Evolutionary conservation across 495 filamentous ascomycete species (phyloP), one percentile per base, ranked within the genome.

Genomic region (Aspergillus avenaceus): DNA sequence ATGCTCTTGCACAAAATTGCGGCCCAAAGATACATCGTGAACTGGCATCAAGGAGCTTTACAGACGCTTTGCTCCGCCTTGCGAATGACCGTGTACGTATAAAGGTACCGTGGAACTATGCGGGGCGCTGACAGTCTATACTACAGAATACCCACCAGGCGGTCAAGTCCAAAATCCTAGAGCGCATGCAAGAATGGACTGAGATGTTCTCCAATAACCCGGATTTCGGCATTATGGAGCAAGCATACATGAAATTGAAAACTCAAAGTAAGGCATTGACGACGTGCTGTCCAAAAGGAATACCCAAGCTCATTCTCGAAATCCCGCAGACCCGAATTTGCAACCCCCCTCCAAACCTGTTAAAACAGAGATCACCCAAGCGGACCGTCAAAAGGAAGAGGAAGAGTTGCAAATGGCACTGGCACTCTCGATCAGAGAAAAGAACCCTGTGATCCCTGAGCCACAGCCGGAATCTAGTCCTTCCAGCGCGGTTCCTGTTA

Each of bases 371-470:
- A 92, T 98, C 45, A 96, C 92, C 31, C 86, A 92, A 24, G 40
- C 85, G 34, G 93, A 98, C 70, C 82, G 95, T 43, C 86, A 90
- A 69, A 97, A 95, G 67, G 93, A 98, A 60, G 93, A 98, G 53
- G 95, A 97, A 43, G 93, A 98, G 68, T 71, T 98, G 16, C 95
- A 97, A 65, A 96, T 96, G 86, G 93, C 93, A 8, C 75, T 98
- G 13, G 90, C 85, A 41, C 77, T 97, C 45, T 95, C 89, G 18
- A 82, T 98, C 50, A 90, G 93, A 66, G 95, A 98, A 42, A 90
- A 82, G 50, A 53, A 71, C 23, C 59, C 71, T 29, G 49, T 60
- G 8, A 53, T 54, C 13, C 48, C 69, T n/a, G 47, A 55, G 19
- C 36, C 54, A 19, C 60, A 68, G 45, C 52, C 61, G 4, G 61